Conservation (phyloP, 306 rosid genomes). For the Heteromeles arbutifolia region DNA sequence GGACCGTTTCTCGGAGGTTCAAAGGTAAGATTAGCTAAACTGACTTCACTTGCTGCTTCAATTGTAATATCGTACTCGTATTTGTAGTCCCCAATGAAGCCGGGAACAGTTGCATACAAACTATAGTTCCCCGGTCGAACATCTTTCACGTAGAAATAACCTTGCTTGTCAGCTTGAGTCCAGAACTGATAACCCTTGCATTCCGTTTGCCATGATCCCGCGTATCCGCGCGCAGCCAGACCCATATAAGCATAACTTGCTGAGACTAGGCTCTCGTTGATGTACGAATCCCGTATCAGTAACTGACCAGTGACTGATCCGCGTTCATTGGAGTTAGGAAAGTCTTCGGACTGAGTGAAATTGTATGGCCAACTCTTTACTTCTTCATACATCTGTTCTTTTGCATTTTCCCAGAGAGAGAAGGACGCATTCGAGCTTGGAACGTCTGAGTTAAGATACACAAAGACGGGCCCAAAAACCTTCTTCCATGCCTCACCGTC, state of each 20-base stretch:
- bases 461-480: slow-evolving; percentile 70
- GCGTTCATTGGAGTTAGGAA: slow-evolving; percentile 36
- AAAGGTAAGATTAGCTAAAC: slow-evolving; percentile 32
- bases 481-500: slow-evolving; percentile 66
- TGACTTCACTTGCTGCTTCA: slow-evolving; percentile 28
- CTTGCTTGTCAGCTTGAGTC: slow-evolving; percentile 44
- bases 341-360: slow-evolving; percentile 55
- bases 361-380: slow-evolving; percentile 61
- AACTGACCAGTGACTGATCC: slow-evolving; percentile 48
- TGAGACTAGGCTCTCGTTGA: not conserved
- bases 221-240: slow-evolving; percentile 57
- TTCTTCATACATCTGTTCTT: slow-evolving; percentile 45
- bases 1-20: slow-evolving; percentile 76
- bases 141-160: slow-evolving; percentile 45
- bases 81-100: slow-evolving; percentile 64
- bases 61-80: slow-evolving; percentile 35
- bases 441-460: slow-evolving; percentile 49
- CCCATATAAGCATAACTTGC: slow-evolving; percentile 56
- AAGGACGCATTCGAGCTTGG: not conserved
- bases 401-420: slow-evolving; percentile 61
- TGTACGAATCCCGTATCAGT: slow-evolving; percentile 31
- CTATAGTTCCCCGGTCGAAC: slow-evolving; percentile 57
- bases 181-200: slow-evolving; percentile 94
- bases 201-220: slow-evolving; percentile 80
- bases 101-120: slow-evolving; percentile 73